Evolutionary conservation across 148 eudicot genomes (phyloP).

Genomic region (Gaultheria prostrata): DNA sequence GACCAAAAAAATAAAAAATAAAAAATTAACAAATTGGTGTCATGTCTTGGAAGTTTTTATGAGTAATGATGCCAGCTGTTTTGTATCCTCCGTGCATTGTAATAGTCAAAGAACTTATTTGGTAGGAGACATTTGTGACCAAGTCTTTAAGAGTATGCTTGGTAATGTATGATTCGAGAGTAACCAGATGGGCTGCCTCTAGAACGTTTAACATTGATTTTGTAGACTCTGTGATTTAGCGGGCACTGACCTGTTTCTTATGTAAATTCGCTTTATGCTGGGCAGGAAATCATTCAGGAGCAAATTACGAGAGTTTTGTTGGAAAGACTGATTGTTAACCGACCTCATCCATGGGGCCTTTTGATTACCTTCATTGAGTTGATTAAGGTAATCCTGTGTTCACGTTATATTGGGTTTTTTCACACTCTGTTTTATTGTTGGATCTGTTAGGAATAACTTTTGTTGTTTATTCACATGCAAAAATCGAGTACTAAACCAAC

Average conservation of each 20-base stretch:
- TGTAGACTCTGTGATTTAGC: neutral
- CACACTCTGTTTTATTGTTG: neutral
- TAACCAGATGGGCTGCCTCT: neutral
- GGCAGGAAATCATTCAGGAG: slow-evolving; percentile 87
- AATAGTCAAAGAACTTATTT: neutral
- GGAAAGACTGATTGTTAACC: slow-evolving; percentile 79
- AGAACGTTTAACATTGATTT: neutral
- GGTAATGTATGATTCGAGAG: neutral
- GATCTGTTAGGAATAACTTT: neutral
- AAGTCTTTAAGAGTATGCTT: neutral
- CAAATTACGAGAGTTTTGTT: slow-evolving; percentile 89
- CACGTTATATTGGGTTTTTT: neutral
- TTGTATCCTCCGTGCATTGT: neutral
- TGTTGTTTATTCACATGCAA: neutral
- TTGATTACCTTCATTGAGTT: slow-evolving; percentile 88
- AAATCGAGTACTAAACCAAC: too few species aligned
- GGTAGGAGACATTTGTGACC: neutral
- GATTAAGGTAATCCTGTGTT: slow-evolving; percentile 58
- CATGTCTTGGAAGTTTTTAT: neutral
- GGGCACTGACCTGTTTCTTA: neutral
- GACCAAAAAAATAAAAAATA: too few species aligned
- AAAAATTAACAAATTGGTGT: too few species aligned
- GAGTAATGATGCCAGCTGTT: neutral
- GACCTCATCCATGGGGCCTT: slow-evolving; percentile 99
- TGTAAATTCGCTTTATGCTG: neutral